These are phyloP conservation scores for Pulveroboletus sp. DNA, from an alignment of 768 basidiomycete genomes.

Conservation along the genomic window DNA sequence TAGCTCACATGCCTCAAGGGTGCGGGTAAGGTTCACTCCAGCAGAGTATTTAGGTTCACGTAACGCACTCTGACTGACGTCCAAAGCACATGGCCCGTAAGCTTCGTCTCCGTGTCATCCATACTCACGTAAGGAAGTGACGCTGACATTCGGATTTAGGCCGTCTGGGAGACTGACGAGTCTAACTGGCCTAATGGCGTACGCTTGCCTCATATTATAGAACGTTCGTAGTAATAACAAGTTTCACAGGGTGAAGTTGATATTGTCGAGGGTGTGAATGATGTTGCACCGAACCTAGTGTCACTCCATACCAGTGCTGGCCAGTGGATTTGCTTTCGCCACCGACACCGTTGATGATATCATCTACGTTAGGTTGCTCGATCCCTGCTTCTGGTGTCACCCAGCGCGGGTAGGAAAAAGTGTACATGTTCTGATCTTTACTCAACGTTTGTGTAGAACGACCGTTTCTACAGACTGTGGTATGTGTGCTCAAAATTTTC, in stretches of 20 bases:
- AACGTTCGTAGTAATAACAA: neutral
- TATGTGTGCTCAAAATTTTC: neutral
- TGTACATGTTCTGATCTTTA: neutral
- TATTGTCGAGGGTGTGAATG: conserved; percentile 44
- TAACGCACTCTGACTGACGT: neutral
- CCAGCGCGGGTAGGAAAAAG: conserved; percentile 23
- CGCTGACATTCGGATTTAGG: conserved; percentile 15
- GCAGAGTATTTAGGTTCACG: neutral
- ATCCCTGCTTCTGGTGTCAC: conserved; percentile 21
- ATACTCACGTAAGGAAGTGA: conserved; percentile 3
- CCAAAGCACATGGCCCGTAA: conserved; percentile 35
- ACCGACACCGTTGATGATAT: neutral
- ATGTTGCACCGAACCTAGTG: conserved; percentile 45
- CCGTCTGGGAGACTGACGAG: conserved; percentile 26
- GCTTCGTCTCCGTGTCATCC: neutral
- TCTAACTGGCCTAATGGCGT: conserved; percentile 27
- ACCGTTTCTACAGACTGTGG: conserved; percentile 22
- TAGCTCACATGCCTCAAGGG: conserved; percentile 35
- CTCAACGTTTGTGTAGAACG: conserved; percentile 11
- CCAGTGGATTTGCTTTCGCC: conserved; percentile 13
- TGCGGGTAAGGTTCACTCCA: conserved; percentile 25
- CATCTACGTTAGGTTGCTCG: conserved; percentile 17
- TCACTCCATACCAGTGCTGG: conserved; percentile 55
- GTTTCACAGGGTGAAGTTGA: conserved; percentile 27
- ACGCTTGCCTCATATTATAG: neutral